Evolutionary conservation across 192 early-diverging fungal species (phyloP), one percentile per base, ranked within the genome.

Genomic region (Backusella mclennaniae): DNA sequence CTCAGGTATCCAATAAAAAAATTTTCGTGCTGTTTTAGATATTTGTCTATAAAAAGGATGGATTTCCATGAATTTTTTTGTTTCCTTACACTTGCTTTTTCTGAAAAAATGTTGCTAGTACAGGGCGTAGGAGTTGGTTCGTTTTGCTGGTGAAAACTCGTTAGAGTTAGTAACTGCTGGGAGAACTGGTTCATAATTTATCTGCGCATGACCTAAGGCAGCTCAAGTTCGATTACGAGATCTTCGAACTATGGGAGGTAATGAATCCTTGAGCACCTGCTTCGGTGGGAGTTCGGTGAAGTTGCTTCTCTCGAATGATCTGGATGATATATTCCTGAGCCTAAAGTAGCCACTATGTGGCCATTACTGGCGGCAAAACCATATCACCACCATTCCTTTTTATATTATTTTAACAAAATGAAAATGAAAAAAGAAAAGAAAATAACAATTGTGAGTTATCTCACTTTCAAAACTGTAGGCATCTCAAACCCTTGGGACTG

Each of bases 261-360:
- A 14, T 29, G 70, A 11, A 75, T 49, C 74, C 66, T 75, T 75
- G 74, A 75, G 74, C 38, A 66, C 14, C 35, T 75, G 8, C 66
- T 44, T 66, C 41, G 59, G 38, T 42, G 11, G 59, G 66, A 42
- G 59, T 53, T 75, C 74, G 74, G 74, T 42, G 41, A 44, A 67
- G 41, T 39, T 44, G 19, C 29, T 44, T 41, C 31, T 56, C 39
- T 75, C 29, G 41, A 44, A 75, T 35, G 38, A 38, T 75, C 74
- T 44, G 59, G 56, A 66, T 75, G 74, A 75, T 75, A 75, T 75
- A 75, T 75, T 75, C 74, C 74, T 75, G 63, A 41, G 74, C 74
- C 74, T 75, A 75, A 44, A 46, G 66, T 75, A 75, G 74, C 39
- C 67, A 75, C 74, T 75, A 75, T 66, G 74, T 75, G 52, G 39